Evolutionary conservation across 768 basidiomycete genomes (phyloP).

Genomic region (Boletales sp.): DNA sequence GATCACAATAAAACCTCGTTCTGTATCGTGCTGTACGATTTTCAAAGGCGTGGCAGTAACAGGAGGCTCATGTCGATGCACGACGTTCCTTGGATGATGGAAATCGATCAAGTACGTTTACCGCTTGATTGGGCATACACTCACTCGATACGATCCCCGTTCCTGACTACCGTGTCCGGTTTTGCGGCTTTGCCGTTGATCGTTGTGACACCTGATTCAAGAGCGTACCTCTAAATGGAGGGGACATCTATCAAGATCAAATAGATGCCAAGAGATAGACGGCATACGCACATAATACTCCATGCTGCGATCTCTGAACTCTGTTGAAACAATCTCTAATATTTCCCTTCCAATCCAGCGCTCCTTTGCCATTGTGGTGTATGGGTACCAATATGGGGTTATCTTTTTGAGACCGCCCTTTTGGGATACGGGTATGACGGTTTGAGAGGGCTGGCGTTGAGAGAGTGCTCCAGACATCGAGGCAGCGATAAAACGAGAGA

Average conservation of each 20-base stretch:
- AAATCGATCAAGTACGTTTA: not conserved
- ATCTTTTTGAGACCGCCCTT: conserved; percentile 67
- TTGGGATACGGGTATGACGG: conserved; percentile 8
- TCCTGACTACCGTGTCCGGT: conserved; percentile 72
- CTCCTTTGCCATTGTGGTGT: conserved; percentile 89
- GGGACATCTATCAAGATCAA: not conserved
- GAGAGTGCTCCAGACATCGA: conserved; percentile 39
- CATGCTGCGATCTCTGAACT: conserved; percentile 90
- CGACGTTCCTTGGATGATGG: conserved; percentile 63
- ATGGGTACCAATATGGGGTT: conserved; percentile 89
- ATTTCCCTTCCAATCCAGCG: conserved; percentile 87
- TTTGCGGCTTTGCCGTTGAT: conserved; percentile 87
- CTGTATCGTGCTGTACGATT: conserved; percentile 71
- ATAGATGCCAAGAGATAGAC: not conserved
- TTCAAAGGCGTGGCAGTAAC: conserved; percentile 81
- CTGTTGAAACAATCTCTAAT: conserved; percentile 88
- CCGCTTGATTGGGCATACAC: conserved; percentile 26
- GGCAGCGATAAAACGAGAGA: conserved; percentile 49
- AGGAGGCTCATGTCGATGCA: conserved; percentile 96
- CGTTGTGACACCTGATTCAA: conserved; percentile 94
- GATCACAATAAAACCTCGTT: conserved; percentile 84
- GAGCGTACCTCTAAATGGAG: conserved; percentile 53
- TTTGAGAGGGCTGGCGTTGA: conserved; percentile 27
- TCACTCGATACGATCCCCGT: conserved; percentile 90
- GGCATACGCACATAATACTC: conserved; percentile 84